These are phyloP conservation scores for Epichloe sp. DNA, from an alignment of 2,329 filamentous ascomycete genomes.

Conservation along the genomic window DNA sequence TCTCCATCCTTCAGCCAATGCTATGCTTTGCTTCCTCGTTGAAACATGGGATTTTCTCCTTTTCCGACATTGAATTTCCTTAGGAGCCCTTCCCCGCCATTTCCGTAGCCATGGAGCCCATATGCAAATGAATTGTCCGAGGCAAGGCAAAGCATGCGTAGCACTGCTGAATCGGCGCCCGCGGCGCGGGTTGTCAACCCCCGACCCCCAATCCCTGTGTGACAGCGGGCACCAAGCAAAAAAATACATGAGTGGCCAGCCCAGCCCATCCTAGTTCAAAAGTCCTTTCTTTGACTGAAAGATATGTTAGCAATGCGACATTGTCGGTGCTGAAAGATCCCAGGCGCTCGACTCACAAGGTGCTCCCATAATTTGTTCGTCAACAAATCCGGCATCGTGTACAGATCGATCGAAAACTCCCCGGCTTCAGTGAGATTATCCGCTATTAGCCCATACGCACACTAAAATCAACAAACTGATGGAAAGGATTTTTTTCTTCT, in stretches of 20 bases:
- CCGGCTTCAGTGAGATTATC: slow-evolving; percentile 47
- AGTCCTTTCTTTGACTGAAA: slow-evolving; percentile 28
- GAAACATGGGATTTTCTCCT: background rate
- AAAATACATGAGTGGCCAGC: background rate
- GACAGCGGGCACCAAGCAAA: background rate
- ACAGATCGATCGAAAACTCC: slow-evolving; percentile 96
- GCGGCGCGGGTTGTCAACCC: background rate
- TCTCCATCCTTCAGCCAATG: background rate
- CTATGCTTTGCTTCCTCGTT: background rate
- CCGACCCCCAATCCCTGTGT: background rate
- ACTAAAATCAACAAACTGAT: slow-evolving; percentile 17
- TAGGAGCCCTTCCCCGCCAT: too few species aligned
- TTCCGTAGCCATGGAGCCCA: background rate
- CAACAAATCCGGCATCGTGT: slow-evolving; percentile 82
- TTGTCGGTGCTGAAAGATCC: background rate
- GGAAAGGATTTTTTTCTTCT: background rate
- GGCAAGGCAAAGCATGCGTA: background rate
- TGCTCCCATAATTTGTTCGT: slow-evolving; percentile 96
- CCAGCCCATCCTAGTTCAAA: slow-evolving; percentile 10
- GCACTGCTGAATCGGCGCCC: background rate
- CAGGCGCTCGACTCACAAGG: slow-evolving; percentile 29
- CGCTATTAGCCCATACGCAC: slow-evolving; percentile 19
- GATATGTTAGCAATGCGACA: background rate
- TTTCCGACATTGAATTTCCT: too few species aligned
- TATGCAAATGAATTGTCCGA: background rate